Evolutionary conservation across 805 yeast species (phyloP), one percentile per base, ranked within the genome.

Genomic region (Lipomyces starkeyi): DNA sequence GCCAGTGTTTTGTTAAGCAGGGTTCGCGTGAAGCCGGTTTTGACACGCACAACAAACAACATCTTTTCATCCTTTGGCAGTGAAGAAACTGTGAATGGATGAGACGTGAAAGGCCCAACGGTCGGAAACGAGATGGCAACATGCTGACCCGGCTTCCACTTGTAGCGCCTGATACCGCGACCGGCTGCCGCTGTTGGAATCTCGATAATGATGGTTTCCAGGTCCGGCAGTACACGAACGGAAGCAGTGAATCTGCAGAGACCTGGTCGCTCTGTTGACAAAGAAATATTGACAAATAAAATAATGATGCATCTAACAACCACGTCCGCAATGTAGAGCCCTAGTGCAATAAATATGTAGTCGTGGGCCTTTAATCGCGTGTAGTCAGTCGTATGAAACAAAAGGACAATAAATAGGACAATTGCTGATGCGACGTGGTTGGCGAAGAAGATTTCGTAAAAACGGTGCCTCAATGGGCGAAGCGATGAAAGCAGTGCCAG

Each of bases 51-150:
- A 2, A 84, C 75, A 62, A 85, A 76, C 37, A 75, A 78, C 73
- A 85, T 79, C 55, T 79, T 78, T 1, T 79, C 79, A 2, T 79
- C 69, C 17, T 75, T 79, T 20, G 82, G 75, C 40, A 82, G 71
- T 43, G 83, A 79, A 5, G 81, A 72, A 61, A 83, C 79, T 3
- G 86, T 82, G 57, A 74, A 74, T 20, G 76, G 76, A 59, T 73
- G 75, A 4, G 74, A 53, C 43, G 72, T 70, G 20, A 62, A 34
- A 2, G 67, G 64, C 2, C 69, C 66, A 14, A 68, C 29, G 5
- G 75, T 63, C 17, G 75, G 75, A 25, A 73, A 68, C 25, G 66
- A 49, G 17, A 73, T 60, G 29, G 57, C 54, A 2, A 65, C 68
- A 53, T 61, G 71, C 29, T 73, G 75, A 13, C 75, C 76, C 9